Percentiles rank a stretch among this genome's conserved stretches.
Evolutionary conservation across 495 filamentous ascomycete genomes (phyloP).

Genomic region (Halenospora varia): DNA sequence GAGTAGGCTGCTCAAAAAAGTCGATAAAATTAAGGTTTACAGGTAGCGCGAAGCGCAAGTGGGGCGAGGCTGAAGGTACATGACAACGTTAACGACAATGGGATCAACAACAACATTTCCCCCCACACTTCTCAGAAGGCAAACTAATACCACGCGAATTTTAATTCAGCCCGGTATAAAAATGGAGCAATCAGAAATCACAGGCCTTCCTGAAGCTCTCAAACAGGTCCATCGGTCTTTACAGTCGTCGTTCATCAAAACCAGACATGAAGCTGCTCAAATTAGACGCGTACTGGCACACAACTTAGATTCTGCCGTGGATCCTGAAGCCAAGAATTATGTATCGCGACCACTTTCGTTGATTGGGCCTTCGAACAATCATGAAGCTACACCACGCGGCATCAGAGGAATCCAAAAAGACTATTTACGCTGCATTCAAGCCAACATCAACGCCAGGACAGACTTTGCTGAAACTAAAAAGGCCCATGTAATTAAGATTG

Average conservation of each 20-base stretch:
- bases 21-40: conserved; percentile 1
- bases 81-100: background rate
- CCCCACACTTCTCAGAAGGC: background rate
- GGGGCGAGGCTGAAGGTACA: background rate
- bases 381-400: conserved; percentile 24
- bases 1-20: background rate
- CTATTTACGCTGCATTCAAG: conserved; percentile 20
- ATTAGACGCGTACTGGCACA: conserved; percentile 38
- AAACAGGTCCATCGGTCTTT: conserved; percentile 12
- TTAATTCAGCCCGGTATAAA: conserved; percentile 3
- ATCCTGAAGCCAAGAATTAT: conserved; percentile 8
- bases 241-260: conserved; percentile 33
- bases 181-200: too few relatives aligned
- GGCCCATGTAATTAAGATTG: conserved; percentile 1
- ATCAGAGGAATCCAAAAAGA: conserved; percentile 29
- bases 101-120: background rate
- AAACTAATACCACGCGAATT: background rate
- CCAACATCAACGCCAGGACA: conserved; percentile 23
- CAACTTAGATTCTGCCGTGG: conserved; percentile 33
- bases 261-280: conserved; percentile 37
- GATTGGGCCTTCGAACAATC: conserved; percentile 26
- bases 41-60: background rate
- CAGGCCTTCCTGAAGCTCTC: conserved; percentile 15
- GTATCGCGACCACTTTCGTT: conserved; percentile 28
- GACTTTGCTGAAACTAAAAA: conserved; percentile 13